Evolutionary conservation across 345 rosid genomes (phyloP).

Genomic region (Rhodomyrtus tomentosa): DNA sequence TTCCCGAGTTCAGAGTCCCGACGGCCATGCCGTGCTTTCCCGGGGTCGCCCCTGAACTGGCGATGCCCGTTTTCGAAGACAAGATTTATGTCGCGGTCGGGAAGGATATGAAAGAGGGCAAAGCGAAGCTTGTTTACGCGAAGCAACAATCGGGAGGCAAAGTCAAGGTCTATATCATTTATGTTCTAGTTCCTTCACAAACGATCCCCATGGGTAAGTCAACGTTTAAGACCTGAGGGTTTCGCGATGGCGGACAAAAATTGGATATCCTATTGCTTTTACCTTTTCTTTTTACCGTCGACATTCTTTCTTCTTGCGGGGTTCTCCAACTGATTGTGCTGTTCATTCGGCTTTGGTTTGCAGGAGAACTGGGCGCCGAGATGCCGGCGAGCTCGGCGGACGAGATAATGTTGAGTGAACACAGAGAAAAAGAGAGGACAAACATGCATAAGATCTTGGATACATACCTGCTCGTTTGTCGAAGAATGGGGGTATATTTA

Average conservation of each 20-base stretch:
- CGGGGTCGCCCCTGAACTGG: constrained; percentile 19
- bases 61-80: constrained; percentile 40
- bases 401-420: background rate
- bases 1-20: constrained; percentile 12
- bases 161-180: constrained; percentile 1
- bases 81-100: constrained; percentile 63
- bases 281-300: too few relatives aligned
- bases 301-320: too few relatives aligned
- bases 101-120: constrained; percentile 38
- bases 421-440: background rate
- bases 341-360: background rate
- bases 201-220: background rate
- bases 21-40: constrained; percentile 20
- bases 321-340: background rate
- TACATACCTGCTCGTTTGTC: background rate
- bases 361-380: background rate
- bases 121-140: constrained; percentile 48
- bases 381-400: background rate
- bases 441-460: background rate
- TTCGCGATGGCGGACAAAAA: too few relatives aligned
- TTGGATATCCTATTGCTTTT: too few relatives aligned
- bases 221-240: too few relatives aligned
- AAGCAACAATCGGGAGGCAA: constrained; percentile 58
- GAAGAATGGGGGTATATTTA: background rate
- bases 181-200: background rate